phyloP scores from a whole-genome alignment of 2,329 filamentous ascomycete genomes.

The Fusarium fujikuroi region DNA sequence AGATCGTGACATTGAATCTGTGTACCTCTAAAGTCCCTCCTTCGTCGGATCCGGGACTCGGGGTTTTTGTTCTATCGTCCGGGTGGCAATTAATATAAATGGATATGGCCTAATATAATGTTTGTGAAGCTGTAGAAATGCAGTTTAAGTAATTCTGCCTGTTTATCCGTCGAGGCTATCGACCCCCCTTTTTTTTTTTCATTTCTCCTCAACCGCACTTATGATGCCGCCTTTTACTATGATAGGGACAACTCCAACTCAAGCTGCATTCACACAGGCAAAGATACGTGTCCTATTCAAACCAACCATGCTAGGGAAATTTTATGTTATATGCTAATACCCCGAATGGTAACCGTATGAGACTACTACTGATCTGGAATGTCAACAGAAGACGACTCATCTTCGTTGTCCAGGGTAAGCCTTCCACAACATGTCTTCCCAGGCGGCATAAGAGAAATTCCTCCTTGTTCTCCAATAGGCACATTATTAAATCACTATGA shows the following conservation, averaged over 20 bases:
- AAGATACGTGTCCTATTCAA: fast-evolving
- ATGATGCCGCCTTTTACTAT: too few species aligned
- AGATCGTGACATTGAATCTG: constrained; percentile 44
- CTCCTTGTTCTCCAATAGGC: background rate
- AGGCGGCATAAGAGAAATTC: background rate
- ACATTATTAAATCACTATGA: background rate
- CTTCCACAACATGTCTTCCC: background rate
- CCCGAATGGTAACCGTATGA: too few species aligned
- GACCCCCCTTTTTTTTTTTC: background rate
- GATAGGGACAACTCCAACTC: too few species aligned
- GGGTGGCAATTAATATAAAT: constrained; percentile 2
- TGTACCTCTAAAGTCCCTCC: constrained; percentile 45
- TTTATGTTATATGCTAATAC: too few species aligned
- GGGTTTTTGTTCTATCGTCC: constrained; percentile 15
- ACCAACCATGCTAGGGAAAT: background rate
- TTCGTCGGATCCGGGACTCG: constrained; percentile 32
- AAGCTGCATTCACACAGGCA: background rate
- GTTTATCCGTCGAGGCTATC: background rate
- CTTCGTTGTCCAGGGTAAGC: background rate
- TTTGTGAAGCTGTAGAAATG: background rate
- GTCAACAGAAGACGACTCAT: background rate
- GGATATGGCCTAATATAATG: background rate
- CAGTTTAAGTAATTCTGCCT: background rate
- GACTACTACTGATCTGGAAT: too few species aligned
- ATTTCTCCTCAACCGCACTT: background rate